These are phyloP conservation scores for Rhododendron griersonianum DNA, from an alignment of 148 eudicot genomes.

Conservation along the genomic window DNA sequence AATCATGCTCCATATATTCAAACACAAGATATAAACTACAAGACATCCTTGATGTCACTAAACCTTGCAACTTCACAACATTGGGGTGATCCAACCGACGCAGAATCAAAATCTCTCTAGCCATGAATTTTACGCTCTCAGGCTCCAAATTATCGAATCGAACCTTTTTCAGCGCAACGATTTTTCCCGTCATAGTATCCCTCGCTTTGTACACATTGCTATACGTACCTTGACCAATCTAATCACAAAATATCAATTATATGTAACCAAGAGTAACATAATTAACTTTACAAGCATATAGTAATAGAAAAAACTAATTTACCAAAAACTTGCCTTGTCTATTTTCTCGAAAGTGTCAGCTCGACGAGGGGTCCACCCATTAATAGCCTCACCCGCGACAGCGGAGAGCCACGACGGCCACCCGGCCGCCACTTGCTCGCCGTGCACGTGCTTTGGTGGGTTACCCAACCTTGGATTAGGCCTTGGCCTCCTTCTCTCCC, in stretches of 20 bases:
- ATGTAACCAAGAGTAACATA: conserved; percentile 10
- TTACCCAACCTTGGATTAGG: conserved; percentile 67
- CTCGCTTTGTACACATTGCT: conserved; percentile 92
- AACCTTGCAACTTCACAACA: conserved; percentile 71
- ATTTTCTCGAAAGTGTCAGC: conserved; percentile 78
- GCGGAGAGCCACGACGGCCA: conserved; percentile 79
- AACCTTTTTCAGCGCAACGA: conserved; percentile 84
- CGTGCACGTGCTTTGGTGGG: conserved; percentile 55
- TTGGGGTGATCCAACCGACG: conserved; percentile 78
- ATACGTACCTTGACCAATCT: conserved; percentile 95
- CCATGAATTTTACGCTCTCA: conserved; percentile 86
- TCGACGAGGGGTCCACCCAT: conserved; percentile 75
- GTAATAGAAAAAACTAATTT: neutral
- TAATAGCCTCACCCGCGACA: conserved; percentile 74
- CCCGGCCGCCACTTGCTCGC: conserved; percentile 82
- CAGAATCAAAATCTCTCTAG: conserved; percentile 74
- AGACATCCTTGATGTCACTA: conserved; percentile 78
- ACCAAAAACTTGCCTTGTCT: conserved; percentile 45
- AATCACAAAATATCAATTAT: conserved; percentile 14
- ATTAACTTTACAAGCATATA: neutral
- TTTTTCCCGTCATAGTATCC: conserved; percentile 58
- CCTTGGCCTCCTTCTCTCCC: conserved; percentile 44
- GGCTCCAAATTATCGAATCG: conserved; percentile 90
- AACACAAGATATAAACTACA: conserved; percentile 86
- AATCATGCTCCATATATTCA: conserved; percentile 84